Percentiles rank a stretch among this genome's conserved stretches.
phyloP scores from a whole-genome alignment of 2,329 filamentous ascomycete genomes.

The Corynespora cassiicola region DNA sequence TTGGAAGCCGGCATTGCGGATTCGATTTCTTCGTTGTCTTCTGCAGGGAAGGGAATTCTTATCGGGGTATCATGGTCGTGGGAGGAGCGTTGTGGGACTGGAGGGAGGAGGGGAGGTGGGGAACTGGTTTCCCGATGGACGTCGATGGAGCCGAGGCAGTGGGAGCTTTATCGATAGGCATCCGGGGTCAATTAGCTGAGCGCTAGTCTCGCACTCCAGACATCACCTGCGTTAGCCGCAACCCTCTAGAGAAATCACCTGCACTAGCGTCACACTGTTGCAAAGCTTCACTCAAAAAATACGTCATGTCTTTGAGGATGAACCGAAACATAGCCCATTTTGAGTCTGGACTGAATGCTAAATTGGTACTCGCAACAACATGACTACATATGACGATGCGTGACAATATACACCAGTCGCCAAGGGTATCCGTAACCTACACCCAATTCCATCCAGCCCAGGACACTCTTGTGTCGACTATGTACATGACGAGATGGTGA shows the following conservation, averaged over 20 bases:
- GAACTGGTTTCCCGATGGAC: constrained; percentile 8
- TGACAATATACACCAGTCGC: too few relatives aligned
- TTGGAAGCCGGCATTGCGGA: too few relatives aligned
- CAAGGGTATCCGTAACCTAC: too few relatives aligned
- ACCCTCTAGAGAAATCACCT: neutral
- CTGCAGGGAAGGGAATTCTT: too few relatives aligned
- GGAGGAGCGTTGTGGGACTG: neutral
- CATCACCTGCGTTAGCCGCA: neutral
- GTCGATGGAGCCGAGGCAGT: constrained; percentile 14
- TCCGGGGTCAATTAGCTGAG: neutral
- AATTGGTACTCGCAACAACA: too few relatives aligned
- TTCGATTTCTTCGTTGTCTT: too few relatives aligned
- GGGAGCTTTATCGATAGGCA: constrained; percentile 10
- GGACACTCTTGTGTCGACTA: too few relatives aligned
- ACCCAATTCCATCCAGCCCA: too few relatives aligned
- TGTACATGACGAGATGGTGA: too few relatives aligned
- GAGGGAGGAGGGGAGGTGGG: constrained; percentile 1
- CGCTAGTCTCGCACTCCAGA: neutral
- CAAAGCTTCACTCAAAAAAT: neutral
- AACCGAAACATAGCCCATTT: too few relatives aligned
- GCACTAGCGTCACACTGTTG: neutral
- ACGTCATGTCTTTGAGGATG: neutral
- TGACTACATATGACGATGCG: too few relatives aligned
- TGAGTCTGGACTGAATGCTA: too few relatives aligned
- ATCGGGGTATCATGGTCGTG: constrained; percentile 6